Conservation (phyloP, 768 basidiomycete species). For the Leccinum arenicola region DNA sequence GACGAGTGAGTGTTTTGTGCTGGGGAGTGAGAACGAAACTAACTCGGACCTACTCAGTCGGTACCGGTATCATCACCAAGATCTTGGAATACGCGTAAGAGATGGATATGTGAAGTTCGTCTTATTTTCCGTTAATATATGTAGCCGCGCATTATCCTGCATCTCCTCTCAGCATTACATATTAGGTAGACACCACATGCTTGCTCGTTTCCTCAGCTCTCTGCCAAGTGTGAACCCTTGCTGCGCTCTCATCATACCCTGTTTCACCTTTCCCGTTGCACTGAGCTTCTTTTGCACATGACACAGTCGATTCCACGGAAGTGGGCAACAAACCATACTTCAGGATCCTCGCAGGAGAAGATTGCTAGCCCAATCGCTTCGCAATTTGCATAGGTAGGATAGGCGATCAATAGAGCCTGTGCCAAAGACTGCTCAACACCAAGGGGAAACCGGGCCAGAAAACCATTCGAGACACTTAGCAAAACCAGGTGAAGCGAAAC, state of each 20-base stretch:
- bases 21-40: slow-evolving; percentile 3
- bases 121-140: slow-evolving; percentile 20
- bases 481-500: neutral
- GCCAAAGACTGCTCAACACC: neutral
- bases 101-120: slow-evolving; percentile 6
- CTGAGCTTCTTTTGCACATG: neutral
- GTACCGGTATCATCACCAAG: slow-evolving; percentile 92
- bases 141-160: slow-evolving; percentile 14
- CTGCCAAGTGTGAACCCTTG: neutral
- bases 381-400: neutral
- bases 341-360: neutral
- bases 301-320: neutral
- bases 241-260: neutral
- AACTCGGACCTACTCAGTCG: slow-evolving; percentile 49
- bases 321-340: neutral
- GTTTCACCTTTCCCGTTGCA: neutral
- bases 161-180: slow-evolving; percentile 25
- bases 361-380: neutral
- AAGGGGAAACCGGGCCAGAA: neutral
- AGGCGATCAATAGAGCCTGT: neutral
- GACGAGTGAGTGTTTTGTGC: slow-evolving; percentile 57
- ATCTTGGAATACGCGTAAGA: slow-evolving; percentile 49
- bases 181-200: slow-evolving; percentile 6
- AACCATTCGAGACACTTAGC: too few relatives aligned
- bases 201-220: neutral